phyloP scores from a whole-genome alignment of 2,329 filamentous ascomycete species.

The Aspergillus calidoustus region DNA sequence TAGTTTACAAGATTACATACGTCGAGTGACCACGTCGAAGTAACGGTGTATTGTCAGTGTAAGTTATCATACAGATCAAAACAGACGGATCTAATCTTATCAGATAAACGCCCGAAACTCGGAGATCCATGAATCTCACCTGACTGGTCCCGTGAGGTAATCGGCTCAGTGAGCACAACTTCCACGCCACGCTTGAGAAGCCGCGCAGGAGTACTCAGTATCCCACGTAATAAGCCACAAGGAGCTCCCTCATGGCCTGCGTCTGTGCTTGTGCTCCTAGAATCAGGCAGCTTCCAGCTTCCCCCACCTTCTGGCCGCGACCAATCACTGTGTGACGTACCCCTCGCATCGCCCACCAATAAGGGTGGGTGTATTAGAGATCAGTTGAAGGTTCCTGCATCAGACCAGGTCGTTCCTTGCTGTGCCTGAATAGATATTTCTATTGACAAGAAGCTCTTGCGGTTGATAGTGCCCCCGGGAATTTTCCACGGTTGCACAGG shows the following conservation, averaged over 20 bases:
- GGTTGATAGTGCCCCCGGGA: background rate
- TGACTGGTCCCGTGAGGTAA: conserved; percentile 7
- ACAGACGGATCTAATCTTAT: conserved; percentile 35
- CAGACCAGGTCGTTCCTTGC: conserved; percentile 16
- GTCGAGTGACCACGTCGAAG: background rate
- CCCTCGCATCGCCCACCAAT: conserved; percentile 22
- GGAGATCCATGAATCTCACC: conserved; percentile 20
- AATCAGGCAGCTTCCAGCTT: conserved; percentile 3
- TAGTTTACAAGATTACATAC: background rate
- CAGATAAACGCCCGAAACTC: conserved; percentile 29
- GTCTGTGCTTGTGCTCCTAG: conserved; percentile 1
- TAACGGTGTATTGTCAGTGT: background rate
- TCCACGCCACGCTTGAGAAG: conserved; percentile 11
- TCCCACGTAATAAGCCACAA: conserved; percentile 13
- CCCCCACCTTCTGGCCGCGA: conserved; percentile 17
- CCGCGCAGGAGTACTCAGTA: background rate
- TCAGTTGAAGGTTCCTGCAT: conserved; percentile 25
- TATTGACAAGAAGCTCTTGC: conserved; percentile 10
- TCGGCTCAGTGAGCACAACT: conserved; percentile 9
- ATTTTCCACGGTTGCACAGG: conserved; percentile 1
- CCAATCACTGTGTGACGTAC: conserved; percentile 16
- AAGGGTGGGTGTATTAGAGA: conserved; percentile 21
- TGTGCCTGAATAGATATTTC: conserved; percentile 13
- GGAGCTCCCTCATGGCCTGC: background rate
- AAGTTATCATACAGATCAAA: background rate